These are phyloP conservation scores for Coleophoma cylindrospora DNA, from an alignment of 2,329 filamentous ascomycete genomes.

Conservation along the genomic window DNA sequence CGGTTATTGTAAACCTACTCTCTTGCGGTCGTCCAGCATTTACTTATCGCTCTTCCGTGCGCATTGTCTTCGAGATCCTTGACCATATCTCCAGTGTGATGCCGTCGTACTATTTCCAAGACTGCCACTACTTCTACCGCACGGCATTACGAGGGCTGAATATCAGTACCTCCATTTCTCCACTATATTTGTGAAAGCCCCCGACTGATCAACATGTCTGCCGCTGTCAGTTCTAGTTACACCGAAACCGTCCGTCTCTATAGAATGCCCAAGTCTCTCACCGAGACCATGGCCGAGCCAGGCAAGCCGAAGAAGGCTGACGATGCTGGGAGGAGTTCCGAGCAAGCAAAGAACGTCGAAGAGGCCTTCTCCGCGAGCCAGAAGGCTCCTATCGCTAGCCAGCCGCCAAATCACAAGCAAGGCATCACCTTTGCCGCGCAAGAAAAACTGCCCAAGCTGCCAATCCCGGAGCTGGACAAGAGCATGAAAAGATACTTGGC, in stretches of 20 bases:
- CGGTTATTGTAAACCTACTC: constrained; percentile 1
- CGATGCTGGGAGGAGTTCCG: constrained; percentile 32
- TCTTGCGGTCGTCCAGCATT: neutral
- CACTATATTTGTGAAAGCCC: constrained; percentile 58
- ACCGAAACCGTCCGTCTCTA: constrained; percentile 54
- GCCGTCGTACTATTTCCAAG: constrained; percentile 77
- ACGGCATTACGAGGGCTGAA: constrained; percentile 82
- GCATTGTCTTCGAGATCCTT: neutral
- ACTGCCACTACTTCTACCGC: constrained; percentile 92
- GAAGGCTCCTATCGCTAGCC: constrained; percentile 38
- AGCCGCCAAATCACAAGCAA: constrained; percentile 45
- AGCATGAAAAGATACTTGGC: constrained; percentile 77
- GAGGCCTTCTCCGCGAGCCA: constrained; percentile 41
- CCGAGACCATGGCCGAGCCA: constrained; percentile 56
- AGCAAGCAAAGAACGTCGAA: constrained; percentile 47
- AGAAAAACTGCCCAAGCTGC: constrained; percentile 83
- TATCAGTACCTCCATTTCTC: constrained; percentile 73
- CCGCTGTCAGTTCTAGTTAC: constrained; percentile 40
- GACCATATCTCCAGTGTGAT: constrained; percentile 39
- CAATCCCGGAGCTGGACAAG: constrained; percentile 80
- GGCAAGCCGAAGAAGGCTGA: constrained; percentile 11
- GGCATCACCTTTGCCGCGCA: constrained; percentile 86
- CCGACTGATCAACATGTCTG: constrained; percentile 51
- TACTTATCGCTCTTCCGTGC: constrained; percentile 1
- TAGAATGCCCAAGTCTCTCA: constrained; percentile 66